A percentile compares a stretch with the other conserved stretches of the same genome.
phyloP scores from a whole-genome alignment of 495 filamentous ascomycete species.

The Tuber melanosporum region DNA sequence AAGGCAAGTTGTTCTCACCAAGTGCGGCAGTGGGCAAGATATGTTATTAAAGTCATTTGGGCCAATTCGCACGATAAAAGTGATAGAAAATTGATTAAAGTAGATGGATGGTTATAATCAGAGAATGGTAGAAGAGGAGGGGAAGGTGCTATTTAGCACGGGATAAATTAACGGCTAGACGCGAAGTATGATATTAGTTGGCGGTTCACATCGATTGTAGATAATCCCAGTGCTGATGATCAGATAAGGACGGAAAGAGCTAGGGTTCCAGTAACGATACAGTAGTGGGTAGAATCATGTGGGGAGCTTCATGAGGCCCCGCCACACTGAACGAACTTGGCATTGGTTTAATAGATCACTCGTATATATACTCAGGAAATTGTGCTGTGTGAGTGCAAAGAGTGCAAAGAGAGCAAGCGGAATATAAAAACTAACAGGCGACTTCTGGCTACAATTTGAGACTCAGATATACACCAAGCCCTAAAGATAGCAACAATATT shows the following conservation, averaged over 20 bases:
- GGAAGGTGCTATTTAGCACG: not conserved
- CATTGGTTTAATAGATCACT: no score
- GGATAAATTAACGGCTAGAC: not conserved
- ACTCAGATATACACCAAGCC: no score
- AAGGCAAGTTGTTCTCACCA: slow-evolving; percentile 45
- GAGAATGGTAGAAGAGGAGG: not conserved
- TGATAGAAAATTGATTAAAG: not conserved
- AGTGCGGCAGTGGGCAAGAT: slow-evolving; percentile 55
- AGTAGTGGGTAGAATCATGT: not conserved
- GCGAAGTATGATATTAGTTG: not conserved
- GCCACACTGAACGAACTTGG: no score
- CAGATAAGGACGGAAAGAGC: not conserved
- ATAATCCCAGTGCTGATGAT: not conserved
- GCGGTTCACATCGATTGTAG: not conserved
- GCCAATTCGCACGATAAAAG: not conserved
- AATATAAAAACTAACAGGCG: no score
- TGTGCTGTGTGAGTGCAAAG: no score
- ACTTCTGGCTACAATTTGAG: no score
- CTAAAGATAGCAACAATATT: no score
- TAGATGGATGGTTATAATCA: not conserved
- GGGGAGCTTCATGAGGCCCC: not conserved
- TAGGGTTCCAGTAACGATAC: not conserved
- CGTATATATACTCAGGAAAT: no score
- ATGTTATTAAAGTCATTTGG: slow-evolving; percentile 48
- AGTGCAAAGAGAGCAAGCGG: no score